Evolutionary conservation across 78 protist species (phyloP).

Genomic region (Guillardia theta): DNA sequence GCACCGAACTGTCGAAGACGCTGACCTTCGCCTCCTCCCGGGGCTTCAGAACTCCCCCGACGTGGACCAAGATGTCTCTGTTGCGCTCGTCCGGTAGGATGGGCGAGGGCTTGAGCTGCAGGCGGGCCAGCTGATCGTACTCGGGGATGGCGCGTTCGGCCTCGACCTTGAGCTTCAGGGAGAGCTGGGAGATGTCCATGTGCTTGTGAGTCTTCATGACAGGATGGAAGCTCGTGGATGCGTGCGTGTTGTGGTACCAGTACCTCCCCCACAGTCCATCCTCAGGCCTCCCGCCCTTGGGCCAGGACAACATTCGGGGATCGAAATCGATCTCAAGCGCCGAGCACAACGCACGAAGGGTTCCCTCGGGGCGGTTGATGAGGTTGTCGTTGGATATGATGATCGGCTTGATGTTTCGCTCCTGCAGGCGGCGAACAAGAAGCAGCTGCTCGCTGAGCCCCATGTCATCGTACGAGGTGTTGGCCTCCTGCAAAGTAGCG

Average conservation of each 20-base stretch:
- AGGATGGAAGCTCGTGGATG: background rate
- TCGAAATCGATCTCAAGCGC: background rate
- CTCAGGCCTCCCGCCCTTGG: background rate
- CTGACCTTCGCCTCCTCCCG: background rate
- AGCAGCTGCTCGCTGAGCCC: background rate
- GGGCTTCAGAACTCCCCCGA: background rate
- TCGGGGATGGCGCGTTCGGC: background rate
- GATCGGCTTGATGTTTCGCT: background rate
- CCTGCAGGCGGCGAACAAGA: background rate
- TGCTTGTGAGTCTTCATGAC: background rate
- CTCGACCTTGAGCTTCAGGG: background rate
- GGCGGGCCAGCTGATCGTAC: background rate
- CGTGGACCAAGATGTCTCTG: background rate
- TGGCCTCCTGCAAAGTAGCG: background rate
- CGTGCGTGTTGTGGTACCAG: background rate
- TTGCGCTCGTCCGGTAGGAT: background rate
- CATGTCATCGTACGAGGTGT: background rate
- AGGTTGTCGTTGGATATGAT: background rate
- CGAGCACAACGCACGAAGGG: background rate
- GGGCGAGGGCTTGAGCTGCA: background rate
- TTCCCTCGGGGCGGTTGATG: background rate
- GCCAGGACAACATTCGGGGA: background rate
- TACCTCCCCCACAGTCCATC: background rate
- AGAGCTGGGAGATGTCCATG: background rate
- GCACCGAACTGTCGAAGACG: slow-evolving; percentile 16